Conservation (phyloP, 108 stramenopile genomes). For the Mayamaea pseudoterrestris region DNA sequence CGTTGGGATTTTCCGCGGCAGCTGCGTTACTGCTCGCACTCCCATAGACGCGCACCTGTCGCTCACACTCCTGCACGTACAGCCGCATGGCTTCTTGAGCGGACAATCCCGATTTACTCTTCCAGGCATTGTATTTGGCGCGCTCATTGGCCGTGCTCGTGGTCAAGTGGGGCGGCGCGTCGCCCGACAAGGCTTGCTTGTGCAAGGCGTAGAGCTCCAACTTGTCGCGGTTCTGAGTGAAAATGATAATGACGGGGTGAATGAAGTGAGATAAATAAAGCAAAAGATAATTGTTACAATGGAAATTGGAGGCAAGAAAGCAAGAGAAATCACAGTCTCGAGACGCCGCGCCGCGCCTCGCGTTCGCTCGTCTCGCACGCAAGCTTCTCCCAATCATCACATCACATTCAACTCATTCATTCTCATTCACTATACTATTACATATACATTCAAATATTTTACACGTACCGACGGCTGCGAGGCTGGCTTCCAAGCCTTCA, state of each 20-base stretch:
- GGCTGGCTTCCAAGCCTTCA: slow-evolving; percentile 77
- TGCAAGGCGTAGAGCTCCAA: slow-evolving; percentile 85
- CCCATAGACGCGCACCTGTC: slow-evolving; percentile 70
- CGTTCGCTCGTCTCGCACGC: not conserved
- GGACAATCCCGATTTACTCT: slow-evolving; percentile 41
- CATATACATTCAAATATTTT: not conserved
- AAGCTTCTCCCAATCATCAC: not conserved
- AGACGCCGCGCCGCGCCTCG: not conserved
- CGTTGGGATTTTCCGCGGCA: slow-evolving; percentile 9
- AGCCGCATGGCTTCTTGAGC: slow-evolving; percentile 55
- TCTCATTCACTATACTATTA: not conserved
- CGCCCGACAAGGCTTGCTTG: slow-evolving; percentile 72
- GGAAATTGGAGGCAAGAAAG: not conserved
- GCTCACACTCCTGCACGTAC: slow-evolving; percentile 70
- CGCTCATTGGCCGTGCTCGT: slow-evolving; percentile 41
- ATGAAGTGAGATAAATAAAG: slow-evolving; percentile 2
- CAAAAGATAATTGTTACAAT: not conserved
- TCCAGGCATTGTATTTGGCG: slow-evolving; percentile 73
- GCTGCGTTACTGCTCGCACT: slow-evolving; percentile 12
- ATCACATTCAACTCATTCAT: not conserved
- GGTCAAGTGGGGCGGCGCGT: slow-evolving; percentile 34
- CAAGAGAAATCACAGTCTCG: not conserved
- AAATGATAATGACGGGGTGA: not conserved
- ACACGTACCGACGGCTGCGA: slow-evolving; percentile 58
- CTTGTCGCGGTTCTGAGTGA: slow-evolving; percentile 57